These are phyloP conservation scores for Plasmodium gonderi DNA, from an alignment of 169 alveolate species.

Conservation along the genomic window DNA sequence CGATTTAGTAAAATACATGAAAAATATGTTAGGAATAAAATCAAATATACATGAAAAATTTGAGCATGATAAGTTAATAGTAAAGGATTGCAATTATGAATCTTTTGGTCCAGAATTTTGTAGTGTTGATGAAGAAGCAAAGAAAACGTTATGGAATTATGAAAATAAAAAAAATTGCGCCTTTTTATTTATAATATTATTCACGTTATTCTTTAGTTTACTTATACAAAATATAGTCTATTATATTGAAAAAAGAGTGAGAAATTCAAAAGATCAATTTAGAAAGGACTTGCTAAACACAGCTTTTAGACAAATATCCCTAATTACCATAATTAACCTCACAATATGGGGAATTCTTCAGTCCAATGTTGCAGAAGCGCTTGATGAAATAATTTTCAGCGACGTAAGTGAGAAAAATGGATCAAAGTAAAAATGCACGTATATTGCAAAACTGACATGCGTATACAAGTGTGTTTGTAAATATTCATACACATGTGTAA, in stretches of 20 bases:
- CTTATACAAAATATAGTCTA: slow-evolving; percentile 71
- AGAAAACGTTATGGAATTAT: slow-evolving; percentile 70
- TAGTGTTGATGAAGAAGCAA: slow-evolving; percentile 79
- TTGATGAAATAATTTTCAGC: slow-evolving; percentile 81
- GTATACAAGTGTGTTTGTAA: not conserved
- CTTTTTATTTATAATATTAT: slow-evolving; percentile 76
- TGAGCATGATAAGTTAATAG: slow-evolving; percentile 47
- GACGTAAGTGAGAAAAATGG: slow-evolving; percentile 67
- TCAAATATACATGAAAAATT: slow-evolving; percentile 74
- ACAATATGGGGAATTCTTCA: slow-evolving; percentile 87
- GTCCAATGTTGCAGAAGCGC: slow-evolving; percentile 83
- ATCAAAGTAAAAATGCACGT: not conserved
- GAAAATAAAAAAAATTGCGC: slow-evolving; percentile 77
- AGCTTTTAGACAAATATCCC: slow-evolving; percentile 86
- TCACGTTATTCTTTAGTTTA: slow-evolving; percentile 78
- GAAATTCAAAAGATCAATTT: slow-evolving; percentile 83
- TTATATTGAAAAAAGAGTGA: slow-evolving; percentile 78
- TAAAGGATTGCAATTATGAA: slow-evolving; percentile 79
- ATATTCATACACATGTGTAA: not conserved
- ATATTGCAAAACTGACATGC: no score
- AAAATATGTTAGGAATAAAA: slow-evolving; percentile 64
- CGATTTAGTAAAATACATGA: slow-evolving; percentile 56
- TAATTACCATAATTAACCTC: slow-evolving; percentile 85
- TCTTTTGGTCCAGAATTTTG: slow-evolving; percentile 83
- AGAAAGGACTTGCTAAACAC: slow-evolving; percentile 84